Percentiles rank a stretch among this genome's conserved stretches.
These are phyloP conservation scores for Auriscalpium microsporum DNA, from an alignment of 768 basidiomycete species.

Conservation along the genomic window DNA sequence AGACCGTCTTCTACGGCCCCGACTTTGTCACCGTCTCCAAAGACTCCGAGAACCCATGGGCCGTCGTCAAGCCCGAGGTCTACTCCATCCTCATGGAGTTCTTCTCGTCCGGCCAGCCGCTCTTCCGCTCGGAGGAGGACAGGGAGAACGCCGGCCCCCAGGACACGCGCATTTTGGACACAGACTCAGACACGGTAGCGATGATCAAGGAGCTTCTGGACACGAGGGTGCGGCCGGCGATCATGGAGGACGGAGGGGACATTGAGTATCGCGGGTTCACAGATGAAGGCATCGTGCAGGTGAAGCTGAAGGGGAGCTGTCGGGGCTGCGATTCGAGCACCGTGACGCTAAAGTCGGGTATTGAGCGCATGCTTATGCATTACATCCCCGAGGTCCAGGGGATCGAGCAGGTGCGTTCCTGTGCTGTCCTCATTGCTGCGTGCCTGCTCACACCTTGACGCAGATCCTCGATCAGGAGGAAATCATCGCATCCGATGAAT, in stretches of 20 bases:
- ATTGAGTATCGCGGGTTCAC: constrained; percentile 92
- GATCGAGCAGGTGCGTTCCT: constrained; percentile 67
- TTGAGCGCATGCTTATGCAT: constrained; percentile 98
- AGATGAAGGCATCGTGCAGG: constrained; percentile 73
- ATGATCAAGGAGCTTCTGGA: constrained; percentile 99
- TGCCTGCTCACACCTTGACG: background rate
- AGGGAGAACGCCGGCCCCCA: constrained; percentile 78
- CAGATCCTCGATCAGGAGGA: constrained; percentile 91
- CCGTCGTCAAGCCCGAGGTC: constrained; percentile 91
- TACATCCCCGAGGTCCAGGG: constrained; percentile 95
- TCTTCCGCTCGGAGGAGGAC: constrained; percentile 82
- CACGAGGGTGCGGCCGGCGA: constrained; percentile 90
- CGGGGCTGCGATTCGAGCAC: constrained; percentile 90
- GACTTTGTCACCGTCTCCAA: constrained; percentile 98
- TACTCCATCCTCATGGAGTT: constrained; percentile 96
- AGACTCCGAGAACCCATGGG: constrained; percentile 77
- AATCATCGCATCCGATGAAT: constrained; percentile 77
- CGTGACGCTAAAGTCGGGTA: constrained; percentile 93
- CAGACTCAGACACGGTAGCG: constrained; percentile 92
- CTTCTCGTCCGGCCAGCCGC: constrained; percentile 82
- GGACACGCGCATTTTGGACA: constrained; percentile 89
- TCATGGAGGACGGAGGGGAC: constrained; percentile 98
- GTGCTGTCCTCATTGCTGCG: background rate
- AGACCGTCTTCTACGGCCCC: constrained; percentile 87
- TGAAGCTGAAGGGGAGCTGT: constrained; percentile 96